These are phyloP conservation scores for Austroboletus novae-zelandiae DNA, from an alignment of 1,284 basidiomycete genomes.

Conservation along the genomic window DNA sequence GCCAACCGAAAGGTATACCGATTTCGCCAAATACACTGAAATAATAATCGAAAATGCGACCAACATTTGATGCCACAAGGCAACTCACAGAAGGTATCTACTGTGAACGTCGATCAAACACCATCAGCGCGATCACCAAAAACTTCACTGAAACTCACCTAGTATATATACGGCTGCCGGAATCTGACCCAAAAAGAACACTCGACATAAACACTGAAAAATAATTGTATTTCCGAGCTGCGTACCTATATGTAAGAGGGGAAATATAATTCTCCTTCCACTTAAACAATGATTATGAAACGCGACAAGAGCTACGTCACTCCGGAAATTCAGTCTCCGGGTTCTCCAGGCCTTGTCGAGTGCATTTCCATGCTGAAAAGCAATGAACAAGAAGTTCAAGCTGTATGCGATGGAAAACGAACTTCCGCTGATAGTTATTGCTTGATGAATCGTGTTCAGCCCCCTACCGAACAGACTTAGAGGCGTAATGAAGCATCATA, in stretches of 20 bases:
- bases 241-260: constrained; percentile 11
- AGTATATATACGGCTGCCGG: constrained; percentile 1
- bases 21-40: neutral
- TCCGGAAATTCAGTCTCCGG: neutral
- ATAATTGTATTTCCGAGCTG: neutral
- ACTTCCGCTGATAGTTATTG: neutral
- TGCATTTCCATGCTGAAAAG: neutral
- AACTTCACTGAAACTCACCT: constrained; percentile 6
- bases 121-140: neutral
- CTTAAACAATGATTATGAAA: constrained; percentile 5
- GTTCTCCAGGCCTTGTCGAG: neutral
- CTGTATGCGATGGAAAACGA: neutral
- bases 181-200: constrained; percentile 2
- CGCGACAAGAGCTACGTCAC: neutral
- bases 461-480: neutral
- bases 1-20: neutral
- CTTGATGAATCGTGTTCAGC: constrained; percentile 2
- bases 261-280: neutral
- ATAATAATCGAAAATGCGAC: neutral
- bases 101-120: neutral
- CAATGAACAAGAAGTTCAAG: neutral
- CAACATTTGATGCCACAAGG: too few species aligned
- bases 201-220: neutral
- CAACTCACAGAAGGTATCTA: neutral
- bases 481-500: neutral